These are phyloP conservation scores for Golubevia sp. DNA, from an alignment of 1,284 basidiomycete species.

Conservation along the genomic window DNA sequence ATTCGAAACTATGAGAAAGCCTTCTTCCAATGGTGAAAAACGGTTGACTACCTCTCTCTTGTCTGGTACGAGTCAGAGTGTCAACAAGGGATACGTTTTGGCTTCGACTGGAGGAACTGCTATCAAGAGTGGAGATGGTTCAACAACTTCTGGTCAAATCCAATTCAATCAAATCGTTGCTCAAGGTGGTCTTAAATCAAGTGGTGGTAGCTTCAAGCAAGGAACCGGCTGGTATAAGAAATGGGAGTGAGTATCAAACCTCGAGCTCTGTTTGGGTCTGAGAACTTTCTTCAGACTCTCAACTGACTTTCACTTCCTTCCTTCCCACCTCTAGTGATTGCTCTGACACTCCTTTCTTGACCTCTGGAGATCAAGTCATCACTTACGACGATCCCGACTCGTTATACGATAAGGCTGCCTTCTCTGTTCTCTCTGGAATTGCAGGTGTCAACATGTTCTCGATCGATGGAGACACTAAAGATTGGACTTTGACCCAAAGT, in stretches of 20 bases:
- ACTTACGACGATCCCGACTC: conserved; percentile 48
- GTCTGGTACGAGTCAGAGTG: no score
- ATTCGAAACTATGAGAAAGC: no score
- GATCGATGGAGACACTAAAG: conserved; percentile 38
- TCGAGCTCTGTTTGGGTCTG: neutral
- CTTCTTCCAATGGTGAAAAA: neutral
- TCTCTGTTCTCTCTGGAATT: conserved; percentile 31
- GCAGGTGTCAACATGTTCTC: conserved; percentile 42
- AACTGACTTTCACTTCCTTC: neutral
- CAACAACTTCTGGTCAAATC: conserved; percentile 30
- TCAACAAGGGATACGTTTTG: no score
- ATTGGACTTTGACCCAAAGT: conserved; percentile 26
- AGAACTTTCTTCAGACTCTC: neutral
- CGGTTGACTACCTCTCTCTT: no score
- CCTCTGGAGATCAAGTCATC: conserved; percentile 28
- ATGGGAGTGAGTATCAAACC: conserved; percentile 20
- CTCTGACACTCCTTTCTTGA: conserved; percentile 41
- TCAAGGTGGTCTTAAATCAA: conserved; percentile 21
- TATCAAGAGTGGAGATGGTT: conserved; percentile 12
- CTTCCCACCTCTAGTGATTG: conserved; percentile 15
- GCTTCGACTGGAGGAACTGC: no score
- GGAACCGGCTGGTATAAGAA: conserved; percentile 33
- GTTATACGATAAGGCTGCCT: conserved; percentile 41
- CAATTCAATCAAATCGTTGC: conserved; percentile 29
- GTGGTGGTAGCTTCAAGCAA: conserved; percentile 16